These are phyloP conservation scores for Aspergillus intermedius DNA, from an alignment of 2,329 filamentous ascomycete genomes.

Conservation along the genomic window DNA sequence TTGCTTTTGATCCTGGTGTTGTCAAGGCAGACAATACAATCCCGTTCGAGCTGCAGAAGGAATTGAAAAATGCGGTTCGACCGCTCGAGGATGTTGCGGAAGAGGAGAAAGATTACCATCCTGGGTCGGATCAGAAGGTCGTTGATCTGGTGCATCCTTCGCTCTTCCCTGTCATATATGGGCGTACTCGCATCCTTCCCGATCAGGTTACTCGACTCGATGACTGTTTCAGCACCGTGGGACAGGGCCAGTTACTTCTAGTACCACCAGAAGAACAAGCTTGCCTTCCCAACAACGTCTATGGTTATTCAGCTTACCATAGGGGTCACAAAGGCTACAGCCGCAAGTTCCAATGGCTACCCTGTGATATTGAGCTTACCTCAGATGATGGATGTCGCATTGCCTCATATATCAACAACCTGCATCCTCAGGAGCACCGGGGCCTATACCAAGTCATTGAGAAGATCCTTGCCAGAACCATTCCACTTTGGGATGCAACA, in stretches of 20 bases:
- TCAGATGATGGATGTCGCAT: slow-evolving; percentile 19
- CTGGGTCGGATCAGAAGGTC: slow-evolving; percentile 51
- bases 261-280: not conserved
- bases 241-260: slow-evolving; percentile 7
- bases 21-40: slow-evolving; percentile 51
- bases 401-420: slow-evolving; percentile 40
- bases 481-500: slow-evolving; percentile 44
- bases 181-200: slow-evolving; percentile 18
- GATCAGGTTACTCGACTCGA: slow-evolving; percentile 14
- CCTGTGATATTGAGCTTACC: slow-evolving; percentile 31
- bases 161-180: slow-evolving; percentile 30
- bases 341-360: slow-evolving; percentile 43
- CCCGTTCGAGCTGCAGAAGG: slow-evolving; percentile 31
- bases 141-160: slow-evolving; percentile 62
- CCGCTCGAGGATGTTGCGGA: slow-evolving; percentile 45
- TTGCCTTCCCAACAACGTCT: not conserved
- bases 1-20: slow-evolving; percentile 41
- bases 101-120: slow-evolving; percentile 56
- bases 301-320: not conserved
- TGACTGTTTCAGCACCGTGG: slow-evolving; percentile 17
- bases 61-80: slow-evolving; percentile 43
- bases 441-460: slow-evolving; percentile 34
- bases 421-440: slow-evolving; percentile 30
- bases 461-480: slow-evolving; percentile 28
- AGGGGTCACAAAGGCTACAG: slow-evolving; percentile 14